phyloP scores from a whole-genome alignment of 140 eudicot species.

The Stevia rebaudiana region DNA sequence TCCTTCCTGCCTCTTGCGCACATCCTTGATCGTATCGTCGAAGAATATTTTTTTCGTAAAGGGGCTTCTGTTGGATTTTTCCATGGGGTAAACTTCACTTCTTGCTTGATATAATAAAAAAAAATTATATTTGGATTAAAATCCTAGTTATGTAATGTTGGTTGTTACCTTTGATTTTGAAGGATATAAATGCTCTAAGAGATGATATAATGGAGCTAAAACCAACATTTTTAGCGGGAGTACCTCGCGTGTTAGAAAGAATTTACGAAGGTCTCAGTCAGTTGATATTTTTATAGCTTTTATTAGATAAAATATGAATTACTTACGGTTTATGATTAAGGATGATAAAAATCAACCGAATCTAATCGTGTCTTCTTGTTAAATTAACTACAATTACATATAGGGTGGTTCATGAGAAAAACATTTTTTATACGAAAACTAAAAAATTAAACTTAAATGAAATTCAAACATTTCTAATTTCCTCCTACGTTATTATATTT shows the following conservation, averaged over 20 bases:
- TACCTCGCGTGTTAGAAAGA: conserved; percentile 78
- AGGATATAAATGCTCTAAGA: conserved; percentile 63
- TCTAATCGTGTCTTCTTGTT: too few relatives aligned
- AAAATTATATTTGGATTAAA: not conserved
- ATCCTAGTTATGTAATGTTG: not conserved
- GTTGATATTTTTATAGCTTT: not conserved
- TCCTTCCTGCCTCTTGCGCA: conserved; percentile 94
- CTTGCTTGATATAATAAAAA: not conserved
- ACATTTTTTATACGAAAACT: too few relatives aligned
- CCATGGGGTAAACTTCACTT: conserved; percentile 64
- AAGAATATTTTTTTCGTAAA: conserved; percentile 68
- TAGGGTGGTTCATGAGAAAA: too few relatives aligned
- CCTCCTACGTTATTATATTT: too few relatives aligned
- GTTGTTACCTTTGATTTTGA: conserved; percentile 18
- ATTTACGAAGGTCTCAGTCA: conserved; percentile 67
- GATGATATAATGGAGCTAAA: conserved; percentile 80
- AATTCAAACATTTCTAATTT: too few relatives aligned
- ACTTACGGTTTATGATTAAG: too few relatives aligned
- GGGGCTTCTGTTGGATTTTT: conserved; percentile 96
- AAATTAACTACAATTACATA: too few relatives aligned
- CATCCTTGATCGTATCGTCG: conserved; percentile 87
- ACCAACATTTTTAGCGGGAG: conserved; percentile 92
- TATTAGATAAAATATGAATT: too few relatives aligned
- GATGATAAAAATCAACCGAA: too few relatives aligned
- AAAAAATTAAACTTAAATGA: too few relatives aligned